Percentiles rank a stretch among this genome's conserved stretches.
These are phyloP conservation scores for Kwoniella dendrophila DNA, from an alignment of 768 basidiomycete species.

Conservation along the genomic window DNA sequence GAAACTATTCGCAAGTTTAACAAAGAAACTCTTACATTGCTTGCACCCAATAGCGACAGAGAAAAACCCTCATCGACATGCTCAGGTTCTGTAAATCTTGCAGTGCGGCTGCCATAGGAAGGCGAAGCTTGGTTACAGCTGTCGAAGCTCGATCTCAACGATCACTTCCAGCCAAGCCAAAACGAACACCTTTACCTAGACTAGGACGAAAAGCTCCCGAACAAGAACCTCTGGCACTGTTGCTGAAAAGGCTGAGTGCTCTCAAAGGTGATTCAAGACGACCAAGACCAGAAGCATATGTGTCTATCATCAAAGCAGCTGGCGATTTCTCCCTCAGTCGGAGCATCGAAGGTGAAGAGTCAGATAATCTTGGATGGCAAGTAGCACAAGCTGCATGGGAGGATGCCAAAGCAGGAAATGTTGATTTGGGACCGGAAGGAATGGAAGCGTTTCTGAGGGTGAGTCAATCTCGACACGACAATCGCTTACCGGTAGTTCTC, in stretches of 20 bases:
- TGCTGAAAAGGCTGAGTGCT: conserved; percentile 20
- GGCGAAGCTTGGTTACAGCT: background rate
- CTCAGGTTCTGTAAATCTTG: conserved; percentile 10
- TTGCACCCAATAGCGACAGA: background rate
- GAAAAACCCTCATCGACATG: conserved; percentile 3
- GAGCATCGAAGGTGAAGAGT: conserved; percentile 9
- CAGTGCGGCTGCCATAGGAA: background rate
- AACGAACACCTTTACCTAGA: conserved; percentile 14
- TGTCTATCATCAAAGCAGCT: conserved; percentile 33
- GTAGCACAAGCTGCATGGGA: conserved; percentile 34
- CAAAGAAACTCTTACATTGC: too few relatives aligned
- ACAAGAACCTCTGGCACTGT: conserved; percentile 13
- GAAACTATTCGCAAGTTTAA: too few relatives aligned
- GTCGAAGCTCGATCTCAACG: background rate
- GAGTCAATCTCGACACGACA: conserved; percentile 28
- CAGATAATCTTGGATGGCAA: conserved; percentile 25
- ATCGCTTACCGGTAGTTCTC: conserved; percentile 49
- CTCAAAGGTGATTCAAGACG: conserved; percentile 20
- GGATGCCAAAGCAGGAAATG: conserved; percentile 34
- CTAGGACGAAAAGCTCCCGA: conserved; percentile 14
- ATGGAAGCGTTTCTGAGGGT: conserved; percentile 69
- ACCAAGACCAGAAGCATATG: conserved; percentile 33
- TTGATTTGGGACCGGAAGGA: conserved; percentile 55
- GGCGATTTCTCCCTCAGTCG: conserved; percentile 27
- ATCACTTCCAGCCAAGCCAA: background rate